Conservation (phyloP, 352 stramenopile species). For the Phytophthora vignae region DNA sequence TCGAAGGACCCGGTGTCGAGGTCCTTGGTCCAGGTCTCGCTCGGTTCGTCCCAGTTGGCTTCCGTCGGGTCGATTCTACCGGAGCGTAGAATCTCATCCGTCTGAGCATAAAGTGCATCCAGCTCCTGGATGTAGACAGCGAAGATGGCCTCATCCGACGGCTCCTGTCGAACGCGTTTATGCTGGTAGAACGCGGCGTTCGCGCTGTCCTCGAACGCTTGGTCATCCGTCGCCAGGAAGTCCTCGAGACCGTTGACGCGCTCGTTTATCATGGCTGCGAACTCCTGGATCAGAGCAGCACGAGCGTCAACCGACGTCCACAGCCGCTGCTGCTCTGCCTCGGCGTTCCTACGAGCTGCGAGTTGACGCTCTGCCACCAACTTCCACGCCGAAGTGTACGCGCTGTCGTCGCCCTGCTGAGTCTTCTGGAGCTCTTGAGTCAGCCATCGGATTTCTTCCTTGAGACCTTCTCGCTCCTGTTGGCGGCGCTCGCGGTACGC, state of each 20-base stretch:
- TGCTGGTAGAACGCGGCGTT: neutral
- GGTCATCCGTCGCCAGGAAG: neutral
- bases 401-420: neutral
- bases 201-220: neutral
- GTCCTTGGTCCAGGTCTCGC: conserved; percentile 16
- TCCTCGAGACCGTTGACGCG: neutral
- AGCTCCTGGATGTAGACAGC: conserved; percentile 7
- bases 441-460: neutral
- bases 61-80: conserved; percentile 4
- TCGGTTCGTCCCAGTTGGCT: conserved; percentile 2
- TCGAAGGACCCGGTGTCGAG: conserved; percentile 18
- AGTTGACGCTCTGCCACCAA: conserved; percentile 17
- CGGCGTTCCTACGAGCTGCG: conserved; percentile 10
- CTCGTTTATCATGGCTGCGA: conserved; percentile 4
- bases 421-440: neutral
- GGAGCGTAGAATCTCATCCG: conserved; percentile 7
- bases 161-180: conserved; percentile 23
- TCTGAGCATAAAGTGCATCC: conserved; percentile 16
- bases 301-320: conserved; percentile 1
- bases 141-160: conserved; percentile 12
- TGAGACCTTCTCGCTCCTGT: neutral
- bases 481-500: neutral
- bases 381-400: conserved; percentile 15
- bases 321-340: conserved; percentile 17
- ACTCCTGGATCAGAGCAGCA: conserved; percentile 6